phyloP scores from a whole-genome alignment of 345 rosid species.

The Pelargonium nanum region DNA sequence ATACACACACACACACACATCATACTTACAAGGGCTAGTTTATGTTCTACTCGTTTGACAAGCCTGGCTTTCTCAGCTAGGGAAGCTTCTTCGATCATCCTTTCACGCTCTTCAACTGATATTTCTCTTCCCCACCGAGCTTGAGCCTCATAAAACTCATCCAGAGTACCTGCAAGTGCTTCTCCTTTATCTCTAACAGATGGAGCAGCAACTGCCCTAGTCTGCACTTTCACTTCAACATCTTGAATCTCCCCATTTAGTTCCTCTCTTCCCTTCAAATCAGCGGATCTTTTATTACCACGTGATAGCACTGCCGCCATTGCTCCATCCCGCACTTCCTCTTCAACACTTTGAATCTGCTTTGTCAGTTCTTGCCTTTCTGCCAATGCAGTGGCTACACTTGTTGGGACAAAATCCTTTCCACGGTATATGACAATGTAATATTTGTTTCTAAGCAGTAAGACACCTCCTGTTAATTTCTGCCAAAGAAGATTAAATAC shows the following conservation, averaged over 20 bases:
- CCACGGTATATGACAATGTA: slow-evolving; percentile 93
- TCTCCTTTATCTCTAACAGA: slow-evolving; percentile 24
- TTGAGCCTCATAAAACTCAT: slow-evolving; percentile 97
- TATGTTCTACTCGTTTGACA: slow-evolving; percentile 67
- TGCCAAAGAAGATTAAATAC: slow-evolving; percentile 21
- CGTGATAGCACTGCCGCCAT: slow-evolving; percentile 39
- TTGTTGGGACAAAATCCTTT: slow-evolving; percentile 88
- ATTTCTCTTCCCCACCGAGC: slow-evolving; percentile 83
- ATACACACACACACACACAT: slow-evolving; percentile 7
- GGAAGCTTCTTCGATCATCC: slow-evolving; percentile 84
- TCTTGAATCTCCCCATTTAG: not conserved
- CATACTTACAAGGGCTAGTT: slow-evolving; percentile 62
- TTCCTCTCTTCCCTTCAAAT: not conserved
- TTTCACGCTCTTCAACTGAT: slow-evolving; percentile 67
- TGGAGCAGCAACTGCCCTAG: not conserved
- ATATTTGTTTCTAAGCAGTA: slow-evolving; percentile 89
- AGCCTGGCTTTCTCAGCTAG: slow-evolving; percentile 52
- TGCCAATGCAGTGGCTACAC: slow-evolving; percentile 72
- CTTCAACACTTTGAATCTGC: slow-evolving; percentile 77
- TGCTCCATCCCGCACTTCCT: slow-evolving; percentile 44
- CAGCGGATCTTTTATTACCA: slow-evolving; percentile 8
- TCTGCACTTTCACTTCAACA: slow-evolving; percentile 2
- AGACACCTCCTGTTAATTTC: slow-evolving; percentile 81
- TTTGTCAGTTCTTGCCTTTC: slow-evolving; percentile 73
- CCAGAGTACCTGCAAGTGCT: slow-evolving; percentile 80